These are phyloP conservation scores for Paralagenidium karlingii DNA, from an alignment of 352 stramenopile species.

Conservation along the genomic window DNA sequence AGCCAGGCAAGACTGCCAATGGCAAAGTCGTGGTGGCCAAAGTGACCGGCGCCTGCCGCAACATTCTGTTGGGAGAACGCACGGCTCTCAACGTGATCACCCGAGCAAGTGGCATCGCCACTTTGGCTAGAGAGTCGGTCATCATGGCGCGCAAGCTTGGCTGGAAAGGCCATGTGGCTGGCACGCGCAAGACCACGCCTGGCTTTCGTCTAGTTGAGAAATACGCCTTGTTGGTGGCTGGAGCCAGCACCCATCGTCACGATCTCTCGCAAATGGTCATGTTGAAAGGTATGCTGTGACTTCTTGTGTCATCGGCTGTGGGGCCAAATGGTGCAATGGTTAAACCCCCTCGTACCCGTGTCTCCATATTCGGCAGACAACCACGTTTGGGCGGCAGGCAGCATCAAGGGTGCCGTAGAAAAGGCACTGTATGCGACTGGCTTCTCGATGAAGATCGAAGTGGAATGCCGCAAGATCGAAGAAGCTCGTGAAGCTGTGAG, in stretches of 20 bases:
- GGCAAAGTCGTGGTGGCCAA: constrained; percentile 88
- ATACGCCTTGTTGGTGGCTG: constrained; percentile 96
- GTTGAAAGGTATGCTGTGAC: constrained; percentile 91
- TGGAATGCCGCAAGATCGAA: constrained; percentile 92
- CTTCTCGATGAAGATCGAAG: constrained; percentile 99
- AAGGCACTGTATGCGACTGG: constrained; percentile 86
- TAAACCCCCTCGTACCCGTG: no score
- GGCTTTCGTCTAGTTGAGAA: constrained; percentile 98
- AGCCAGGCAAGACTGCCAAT: constrained; percentile 16
- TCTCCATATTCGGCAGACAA: constrained; percentile 70
- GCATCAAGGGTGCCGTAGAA: constrained; percentile 90
- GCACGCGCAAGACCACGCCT: constrained; percentile 97
- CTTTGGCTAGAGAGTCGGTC: constrained; percentile 43
- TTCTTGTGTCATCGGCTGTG: no score
- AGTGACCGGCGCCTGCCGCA: constrained; percentile 89
- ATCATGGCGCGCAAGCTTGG: constrained; percentile 44
- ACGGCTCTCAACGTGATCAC: constrained; percentile 97
- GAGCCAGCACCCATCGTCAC: constrained; percentile 88
- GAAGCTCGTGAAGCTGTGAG: constrained; percentile 88
- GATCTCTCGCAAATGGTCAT: constrained; percentile 99
- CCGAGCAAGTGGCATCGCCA: constrained; percentile 93
- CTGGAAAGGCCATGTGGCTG: constrained; percentile 91
- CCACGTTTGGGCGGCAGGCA: constrained; percentile 94
- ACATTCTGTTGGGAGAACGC: constrained; percentile 93
- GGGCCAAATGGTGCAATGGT: no score